Base-by-base conservation (phyloP, 2,329 filamentous ascomycete species). In the Cercospora citrullina region DNA sequence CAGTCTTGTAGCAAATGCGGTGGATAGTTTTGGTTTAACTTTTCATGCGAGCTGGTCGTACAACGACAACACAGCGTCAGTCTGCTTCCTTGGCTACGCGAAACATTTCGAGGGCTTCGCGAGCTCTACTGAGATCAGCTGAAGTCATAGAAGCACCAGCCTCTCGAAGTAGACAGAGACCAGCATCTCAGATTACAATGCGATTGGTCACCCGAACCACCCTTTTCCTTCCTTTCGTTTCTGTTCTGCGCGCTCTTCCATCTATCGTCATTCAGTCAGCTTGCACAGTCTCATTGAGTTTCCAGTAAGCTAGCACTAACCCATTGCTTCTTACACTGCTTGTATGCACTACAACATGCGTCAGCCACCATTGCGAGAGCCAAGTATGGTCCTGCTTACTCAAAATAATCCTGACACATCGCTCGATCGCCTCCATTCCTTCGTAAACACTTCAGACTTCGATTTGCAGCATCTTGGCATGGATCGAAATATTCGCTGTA, bases 371-470 rank as follows among this genome's bases (percentile, higher is more conserved):
- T 23, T 64, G 42, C 30, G 65, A 21, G 48, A 36, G 36, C 55
- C 23, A 26, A 14, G 23, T 60, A n/a, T 12, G 8, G 31, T 63
- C 23, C 1, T 36, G 67, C 91, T 81, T 79, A 97, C 93, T 97
- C 92, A 78, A 99, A 98, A 78, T 96, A 98, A 79, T 98, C 94
- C 72, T 86, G 85, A 78, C 95, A 99, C 91, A 98, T 91, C n/a
- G 89, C 84, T 72, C 89, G 87, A 77, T 98, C 93, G 14, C 92
- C 94, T 23, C 87, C 89, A 79, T 99, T 99, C 23, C 95, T 88
- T 78, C 93, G 90, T 77, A 99, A 82, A 77, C 95, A 99, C 79
- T 88, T 90, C 73, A 97, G 89, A 80, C 94, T 97, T 77, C 87
- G 87, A 73, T 90, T 84, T 7, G 95, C 94, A 5, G 93, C 93